These are phyloP conservation scores for Penicillium cosmopolitanum DNA, from an alignment of 495 filamentous ascomycete species.

Conservation along the genomic window DNA sequence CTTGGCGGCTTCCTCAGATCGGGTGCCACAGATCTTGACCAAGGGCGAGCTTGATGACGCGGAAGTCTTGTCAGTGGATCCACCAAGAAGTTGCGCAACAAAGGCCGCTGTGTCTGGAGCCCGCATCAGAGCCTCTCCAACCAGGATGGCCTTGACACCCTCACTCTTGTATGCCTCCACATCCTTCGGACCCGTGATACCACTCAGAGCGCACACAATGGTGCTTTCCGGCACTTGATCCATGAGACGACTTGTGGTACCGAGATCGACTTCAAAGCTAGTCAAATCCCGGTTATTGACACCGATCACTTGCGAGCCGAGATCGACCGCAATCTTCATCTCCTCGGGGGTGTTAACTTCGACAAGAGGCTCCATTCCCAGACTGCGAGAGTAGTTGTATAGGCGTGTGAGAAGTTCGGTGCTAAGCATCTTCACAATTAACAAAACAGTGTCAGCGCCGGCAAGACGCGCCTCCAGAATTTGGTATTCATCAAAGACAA, in stretches of 20 bases:
- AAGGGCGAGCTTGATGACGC: constrained; percentile 49
- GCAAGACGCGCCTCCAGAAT: constrained; percentile 93
- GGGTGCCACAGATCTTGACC: constrained; percentile 97
- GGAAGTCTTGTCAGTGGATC: constrained; percentile 37
- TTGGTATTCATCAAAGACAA: constrained; percentile 98
- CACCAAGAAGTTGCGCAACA: constrained; percentile 77
- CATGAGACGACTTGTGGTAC: constrained; percentile 90
- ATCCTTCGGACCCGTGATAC: constrained; percentile 89
- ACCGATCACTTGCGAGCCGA: constrained; percentile 93
- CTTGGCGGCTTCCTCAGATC: constrained; percentile 76
- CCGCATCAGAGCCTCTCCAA: constrained; percentile 95
- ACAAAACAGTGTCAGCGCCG: constrained; percentile 90
- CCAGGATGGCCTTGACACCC: constrained; percentile 88
- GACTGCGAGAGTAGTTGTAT: constrained; percentile 82
- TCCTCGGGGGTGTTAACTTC: constrained; percentile 95
- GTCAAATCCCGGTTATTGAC: constrained; percentile 98
- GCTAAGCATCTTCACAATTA: constrained; percentile 98
- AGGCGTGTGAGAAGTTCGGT: constrained; percentile 72
- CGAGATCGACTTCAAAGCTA: constrained; percentile 94
- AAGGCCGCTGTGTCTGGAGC: constrained; percentile 79
- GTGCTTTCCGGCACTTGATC: constrained; percentile 81
- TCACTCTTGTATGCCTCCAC: constrained; percentile 86
- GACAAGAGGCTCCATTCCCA: constrained; percentile 97
- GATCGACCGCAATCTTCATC: constrained; percentile 82
- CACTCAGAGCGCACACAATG: constrained; percentile 93